phyloP scores from a whole-genome alignment of 306 rosid genomes.

The Cucurbita maxima region DNA sequence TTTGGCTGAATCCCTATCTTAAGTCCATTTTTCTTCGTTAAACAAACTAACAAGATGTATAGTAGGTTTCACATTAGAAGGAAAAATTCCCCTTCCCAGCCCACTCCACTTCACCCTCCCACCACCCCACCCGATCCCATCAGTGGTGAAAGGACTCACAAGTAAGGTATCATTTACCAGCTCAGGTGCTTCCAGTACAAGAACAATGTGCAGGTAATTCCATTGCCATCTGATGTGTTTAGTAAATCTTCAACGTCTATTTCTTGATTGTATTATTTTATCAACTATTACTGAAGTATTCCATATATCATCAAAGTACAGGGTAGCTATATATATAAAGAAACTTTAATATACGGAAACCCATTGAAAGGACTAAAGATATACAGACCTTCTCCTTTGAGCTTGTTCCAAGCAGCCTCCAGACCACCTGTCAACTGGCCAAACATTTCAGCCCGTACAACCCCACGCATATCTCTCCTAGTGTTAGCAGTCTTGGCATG shows the following conservation, averaged over 20 bases:
- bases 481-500: conserved; percentile 32
- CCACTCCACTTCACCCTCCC: neutral
- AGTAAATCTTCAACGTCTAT: neutral
- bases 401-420: conserved; percentile 92
- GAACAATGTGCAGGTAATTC: neutral
- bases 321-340: neutral
- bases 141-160: neutral
- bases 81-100: neutral
- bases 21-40: neutral
- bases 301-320: neutral
- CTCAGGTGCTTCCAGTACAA: neutral
- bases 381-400: conserved; percentile 79
- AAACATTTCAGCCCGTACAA: conserved; percentile 89
- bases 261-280: neutral
- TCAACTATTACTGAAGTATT: neutral
- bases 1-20: neutral
- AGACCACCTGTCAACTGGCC: conserved; percentile 86
- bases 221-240: neutral
- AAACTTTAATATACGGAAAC: neutral
- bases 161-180: neutral
- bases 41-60: neutral
- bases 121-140: neutral
- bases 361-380: neutral
- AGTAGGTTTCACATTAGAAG: neutral
- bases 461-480: conserved; percentile 33